phyloP scores from a whole-genome alignment of 1,284 basidiomycete species.

The Wolfiporia cocos region DNA sequence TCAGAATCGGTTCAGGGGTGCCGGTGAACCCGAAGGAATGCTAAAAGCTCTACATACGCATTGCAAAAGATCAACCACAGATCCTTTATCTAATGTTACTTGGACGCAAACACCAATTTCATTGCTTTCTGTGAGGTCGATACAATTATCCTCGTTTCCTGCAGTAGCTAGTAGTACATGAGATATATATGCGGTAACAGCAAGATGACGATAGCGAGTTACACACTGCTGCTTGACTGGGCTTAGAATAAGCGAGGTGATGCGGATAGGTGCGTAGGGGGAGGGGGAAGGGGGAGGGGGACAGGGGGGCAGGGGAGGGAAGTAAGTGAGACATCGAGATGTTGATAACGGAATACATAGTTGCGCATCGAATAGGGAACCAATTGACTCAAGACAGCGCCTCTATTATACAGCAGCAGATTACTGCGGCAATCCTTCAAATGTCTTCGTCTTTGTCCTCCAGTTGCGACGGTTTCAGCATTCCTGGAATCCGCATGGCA shows the following conservation, averaged over 20 bases:
- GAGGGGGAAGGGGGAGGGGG: conserved; percentile 7
- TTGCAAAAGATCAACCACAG: too few species aligned
- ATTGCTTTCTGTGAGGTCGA: background rate
- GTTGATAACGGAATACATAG: conserved; percentile 1
- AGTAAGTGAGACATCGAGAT: conserved; percentile 7
- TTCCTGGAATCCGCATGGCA: conserved; percentile 94
- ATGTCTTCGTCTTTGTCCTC: conserved; percentile 90
- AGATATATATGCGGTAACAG: conserved; percentile 26
- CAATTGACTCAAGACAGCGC: conserved; percentile 5
- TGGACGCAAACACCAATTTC: too few species aligned
- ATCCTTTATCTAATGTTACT: too few species aligned
- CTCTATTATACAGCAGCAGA: conserved; percentile 20
- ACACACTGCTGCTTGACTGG: conserved; percentile 22
- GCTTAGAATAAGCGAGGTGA: conserved; percentile 7
- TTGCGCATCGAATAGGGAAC: conserved; percentile 1
- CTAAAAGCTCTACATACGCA: too few species aligned
- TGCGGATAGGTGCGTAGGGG: conserved; percentile 6
- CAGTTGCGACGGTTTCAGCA: conserved; percentile 94
- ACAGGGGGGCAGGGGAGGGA: conserved; percentile 6
- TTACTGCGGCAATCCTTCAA: conserved; percentile 30
- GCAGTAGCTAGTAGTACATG: conserved; percentile 29
- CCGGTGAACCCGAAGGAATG: too few species aligned
- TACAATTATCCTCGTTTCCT: conserved; percentile 22
- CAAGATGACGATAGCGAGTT: conserved; percentile 28
- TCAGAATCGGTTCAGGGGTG: too few species aligned